Percentiles rank a stretch among this genome's conserved stretches.
Conservation (phyloP, 805 yeast genomes). For the Kodamaea lidongshanica region DNA sequence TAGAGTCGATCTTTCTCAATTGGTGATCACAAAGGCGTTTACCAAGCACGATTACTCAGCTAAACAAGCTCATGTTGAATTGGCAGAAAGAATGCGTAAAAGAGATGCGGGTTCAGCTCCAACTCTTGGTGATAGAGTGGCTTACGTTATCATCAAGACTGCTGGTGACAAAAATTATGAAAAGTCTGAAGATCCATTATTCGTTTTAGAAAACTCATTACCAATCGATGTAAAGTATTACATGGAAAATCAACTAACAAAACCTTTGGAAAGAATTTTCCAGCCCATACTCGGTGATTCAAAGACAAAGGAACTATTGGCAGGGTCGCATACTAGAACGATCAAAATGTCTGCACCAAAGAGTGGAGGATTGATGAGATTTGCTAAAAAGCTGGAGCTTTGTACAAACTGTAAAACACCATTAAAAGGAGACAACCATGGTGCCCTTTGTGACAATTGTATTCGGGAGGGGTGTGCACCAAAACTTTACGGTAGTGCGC, state of each 20-base stretch:
- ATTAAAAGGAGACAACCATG: slow-evolving; percentile 50
- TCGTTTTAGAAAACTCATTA: slow-evolving; percentile 82
- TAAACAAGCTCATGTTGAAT: slow-evolving; percentile 94
- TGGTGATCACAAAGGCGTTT: slow-evolving; percentile 89
- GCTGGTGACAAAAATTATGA: slow-evolving; percentile 86
- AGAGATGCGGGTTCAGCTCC: slow-evolving; percentile 99
- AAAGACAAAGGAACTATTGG: slow-evolving; percentile 70
- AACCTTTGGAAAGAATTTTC: slow-evolving; percentile 88
- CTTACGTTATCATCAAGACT: slow-evolving; percentile 79
- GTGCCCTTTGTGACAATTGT: slow-evolving; percentile 81
- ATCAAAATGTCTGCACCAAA: slow-evolving; percentile 69
- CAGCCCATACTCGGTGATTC: slow-evolving; percentile 90
- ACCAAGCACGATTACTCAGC: slow-evolving; percentile 88
- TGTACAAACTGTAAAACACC: slow-evolving; percentile 89
- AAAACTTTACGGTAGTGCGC: slow-evolving; percentile 71
- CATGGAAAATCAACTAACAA: slow-evolving; percentile 84
- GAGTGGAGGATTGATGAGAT: slow-evolving; percentile 83
- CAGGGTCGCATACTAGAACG: slow-evolving; percentile 79
- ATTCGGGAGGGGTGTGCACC: slow-evolving; percentile 53
- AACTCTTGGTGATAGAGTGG: slow-evolving; percentile 94
- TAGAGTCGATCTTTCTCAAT: slow-evolving; percentile 83
- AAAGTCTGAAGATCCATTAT: slow-evolving; percentile 94
- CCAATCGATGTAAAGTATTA: slow-evolving; percentile 95
- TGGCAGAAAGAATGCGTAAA: slow-evolving; percentile 92
- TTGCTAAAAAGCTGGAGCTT: slow-evolving; percentile 80